phyloP scores from a whole-genome alignment of 805 yeast species.

The Hanseniaspora meyeri region DNA sequence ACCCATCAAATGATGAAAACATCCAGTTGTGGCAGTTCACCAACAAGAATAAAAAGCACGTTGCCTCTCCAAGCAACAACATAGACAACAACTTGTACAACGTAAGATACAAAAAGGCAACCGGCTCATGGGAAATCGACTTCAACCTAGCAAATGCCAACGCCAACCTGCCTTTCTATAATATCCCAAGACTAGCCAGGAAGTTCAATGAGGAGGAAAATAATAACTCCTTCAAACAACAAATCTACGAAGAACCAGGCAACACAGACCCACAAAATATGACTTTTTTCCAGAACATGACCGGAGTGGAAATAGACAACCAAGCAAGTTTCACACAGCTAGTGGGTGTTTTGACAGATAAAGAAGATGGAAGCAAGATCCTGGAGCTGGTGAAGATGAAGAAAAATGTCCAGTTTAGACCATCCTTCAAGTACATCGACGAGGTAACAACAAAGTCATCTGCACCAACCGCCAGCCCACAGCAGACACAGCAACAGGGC shows the following conservation, averaged over 20 bases:
- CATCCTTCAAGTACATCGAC: constrained; percentile 71
- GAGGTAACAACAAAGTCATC: constrained; percentile 27
- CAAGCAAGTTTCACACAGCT: constrained; percentile 19
- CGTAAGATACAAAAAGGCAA: constrained; percentile 46
- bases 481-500: constrained; percentile 31
- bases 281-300: constrained; percentile 62
- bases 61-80: constrained; percentile 20
- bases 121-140: constrained; percentile 60
- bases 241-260: constrained; percentile 52
- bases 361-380: constrained; percentile 32
- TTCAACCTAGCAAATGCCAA: constrained; percentile 42
- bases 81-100: constrained; percentile 29
- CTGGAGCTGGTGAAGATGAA: constrained; percentile 55
- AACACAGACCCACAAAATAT: constrained; percentile 34
- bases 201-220: too few relatives aligned
- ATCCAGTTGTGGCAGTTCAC: constrained; percentile 45
- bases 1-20: constrained; percentile 23
- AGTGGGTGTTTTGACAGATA: constrained; percentile 26
- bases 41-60: constrained; percentile 26
- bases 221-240: constrained; percentile 45
- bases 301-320: constrained; percentile 42
- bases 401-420: constrained; percentile 64
- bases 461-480: not conserved
- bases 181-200: too few relatives aligned
- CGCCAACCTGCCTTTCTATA: not conserved